A percentile compares a stretch with the other conserved stretches of the same genome.
These are phyloP conservation scores for Sedum album DNA, from an alignment of 164 flowering plant genomes.

Conservation along the genomic window DNA sequence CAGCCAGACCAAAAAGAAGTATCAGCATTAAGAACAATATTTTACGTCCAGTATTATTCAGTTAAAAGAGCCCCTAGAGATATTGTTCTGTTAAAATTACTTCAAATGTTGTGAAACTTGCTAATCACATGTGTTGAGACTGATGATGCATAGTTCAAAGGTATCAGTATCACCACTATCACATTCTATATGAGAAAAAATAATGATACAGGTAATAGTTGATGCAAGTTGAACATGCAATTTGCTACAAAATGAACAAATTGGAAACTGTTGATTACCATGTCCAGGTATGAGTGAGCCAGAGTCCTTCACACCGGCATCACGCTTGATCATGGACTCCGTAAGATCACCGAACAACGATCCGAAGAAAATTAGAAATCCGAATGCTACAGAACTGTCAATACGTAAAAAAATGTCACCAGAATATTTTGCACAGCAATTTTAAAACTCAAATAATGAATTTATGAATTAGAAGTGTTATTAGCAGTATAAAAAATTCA, in stretches of 20 bases:
- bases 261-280: constrained; percentile 37
- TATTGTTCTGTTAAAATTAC: not conserved
- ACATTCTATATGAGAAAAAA: too few relatives aligned
- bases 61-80: not conserved
- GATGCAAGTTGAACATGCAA: too few relatives aligned
- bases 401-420: not conserved
- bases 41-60: not conserved
- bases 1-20: not conserved
- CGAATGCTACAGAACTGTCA: constrained; percentile 67
- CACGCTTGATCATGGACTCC: constrained; percentile 96
- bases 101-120: too few relatives aligned
- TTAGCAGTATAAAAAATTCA: not conserved
- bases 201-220: too few relatives aligned
- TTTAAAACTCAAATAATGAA: not conserved
- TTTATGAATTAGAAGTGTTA: not conserved
- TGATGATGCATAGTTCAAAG: too few relatives aligned
- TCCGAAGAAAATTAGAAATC: constrained; percentile 75
- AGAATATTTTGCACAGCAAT: not conserved
- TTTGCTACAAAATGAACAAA: not conserved
- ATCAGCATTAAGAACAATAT: not conserved
- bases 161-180: too few relatives aligned
- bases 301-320: constrained; percentile 98
- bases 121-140: too few relatives aligned
- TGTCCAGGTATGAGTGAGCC: constrained; percentile 96
- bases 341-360: constrained; percentile 92